Percentiles rank a stretch among this genome's conserved stretches.
Conservation (phyloP, 176 grass and related monocot genomes). For the Aegilops longissima region DNA sequence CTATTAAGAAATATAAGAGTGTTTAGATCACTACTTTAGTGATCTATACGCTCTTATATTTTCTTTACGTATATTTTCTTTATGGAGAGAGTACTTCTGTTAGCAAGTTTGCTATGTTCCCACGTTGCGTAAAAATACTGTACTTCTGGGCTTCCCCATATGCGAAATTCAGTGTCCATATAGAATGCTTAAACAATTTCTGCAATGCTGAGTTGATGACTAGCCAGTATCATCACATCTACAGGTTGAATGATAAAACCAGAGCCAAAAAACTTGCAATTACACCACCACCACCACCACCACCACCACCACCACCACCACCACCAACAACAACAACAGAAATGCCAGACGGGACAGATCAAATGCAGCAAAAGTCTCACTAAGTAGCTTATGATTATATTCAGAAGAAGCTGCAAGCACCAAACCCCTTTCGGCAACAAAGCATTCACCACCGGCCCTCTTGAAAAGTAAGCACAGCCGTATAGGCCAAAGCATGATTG, state of each 20-base stretch:
- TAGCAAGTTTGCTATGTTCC: not conserved
- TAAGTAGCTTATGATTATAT: constrained; percentile 20
- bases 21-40: too few species aligned
- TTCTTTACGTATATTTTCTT: too few species aligned
- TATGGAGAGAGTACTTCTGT: too few species aligned
- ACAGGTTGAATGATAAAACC: not conserved
- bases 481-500: too few species aligned
- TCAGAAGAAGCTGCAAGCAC: not conserved
- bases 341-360: not conserved
- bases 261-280: too few species aligned
- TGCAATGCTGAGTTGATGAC: not conserved
- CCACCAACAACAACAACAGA: too few species aligned
- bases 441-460: not conserved
- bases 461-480: not conserved
- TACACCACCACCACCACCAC: too few species aligned
- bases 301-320: too few species aligned
- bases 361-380: not conserved
- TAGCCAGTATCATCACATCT: not conserved
- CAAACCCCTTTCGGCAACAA: not conserved
- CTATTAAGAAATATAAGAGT: too few species aligned
- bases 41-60: too few species aligned
- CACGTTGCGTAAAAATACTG: not conserved
- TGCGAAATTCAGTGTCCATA: not conserved
- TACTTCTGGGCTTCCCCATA: not conserved
- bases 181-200: not conserved